Base-by-base conservation (phyloP, 1,139 yeast species). In the Pichia sp. region DNA sequence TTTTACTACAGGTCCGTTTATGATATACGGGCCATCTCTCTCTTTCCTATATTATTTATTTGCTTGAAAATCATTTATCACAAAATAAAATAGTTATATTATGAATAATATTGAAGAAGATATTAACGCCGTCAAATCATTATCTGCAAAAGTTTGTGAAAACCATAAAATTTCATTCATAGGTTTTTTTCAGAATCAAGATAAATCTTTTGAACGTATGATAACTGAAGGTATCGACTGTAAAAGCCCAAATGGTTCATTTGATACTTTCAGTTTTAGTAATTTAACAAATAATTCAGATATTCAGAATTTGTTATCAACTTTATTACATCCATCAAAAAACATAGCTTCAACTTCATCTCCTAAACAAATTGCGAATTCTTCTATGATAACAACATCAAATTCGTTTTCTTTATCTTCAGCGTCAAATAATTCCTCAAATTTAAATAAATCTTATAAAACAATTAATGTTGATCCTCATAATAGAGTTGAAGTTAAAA, bases 401-500 rank as follows among this genome's bases (percentile, higher is more conserved):
- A 31, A 10, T 6, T 39, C 40, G 7, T 43, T 26, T 30, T 37
- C 33, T n/a, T 40, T 43, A 8, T 27, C 45, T n/a, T 43, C 48
- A 9, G 40, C 42, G 5, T 30, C 44, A 8, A 44, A 42, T 7
- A 29, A 39, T 29, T 34, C 43, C 4, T 34, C 45, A 27, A 33
- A 10, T 11, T 45, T 48, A n/a, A n/a, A 10, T 2, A 31, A 37
- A 7, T 4, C n/a, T 6, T 51, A 45, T 28, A 56, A 55, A 46
- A 41, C 27, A 11, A 34, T 45, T n/a, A 27, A 8, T 1, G 35
- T 64, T 5, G 53, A 62, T 44, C 54, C 63, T 7, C 41, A 46
- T 2, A 56, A 62, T 40, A 44, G 49, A 18, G 34, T 49, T 3
- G 50, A 45, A 8, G 63, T 66, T n/a, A 53, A 53, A 39, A 54